Conservation (phyloP, 2,329 filamentous ascomycete genomes). For the Paecilomyces dactylethromorphus region DNA sequence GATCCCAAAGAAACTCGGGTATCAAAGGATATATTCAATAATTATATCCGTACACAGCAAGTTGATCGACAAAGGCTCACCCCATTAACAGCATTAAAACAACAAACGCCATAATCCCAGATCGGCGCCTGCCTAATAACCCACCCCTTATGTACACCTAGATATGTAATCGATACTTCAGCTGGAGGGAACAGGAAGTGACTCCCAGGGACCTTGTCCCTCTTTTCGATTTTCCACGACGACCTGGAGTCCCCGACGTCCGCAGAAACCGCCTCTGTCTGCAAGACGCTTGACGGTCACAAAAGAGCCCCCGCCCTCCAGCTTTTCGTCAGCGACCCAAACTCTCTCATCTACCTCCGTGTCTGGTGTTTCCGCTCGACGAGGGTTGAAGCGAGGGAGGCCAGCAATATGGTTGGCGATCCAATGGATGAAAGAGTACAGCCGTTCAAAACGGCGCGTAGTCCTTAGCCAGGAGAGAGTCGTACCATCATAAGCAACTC, state of each 20-base stretch:
- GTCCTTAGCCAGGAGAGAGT: conserved; percentile 55
- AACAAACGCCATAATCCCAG: neutral
- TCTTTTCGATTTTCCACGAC: conserved; percentile 36
- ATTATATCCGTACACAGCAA: neutral
- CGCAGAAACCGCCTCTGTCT: conserved; percentile 40
- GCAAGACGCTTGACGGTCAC: conserved; percentile 31
- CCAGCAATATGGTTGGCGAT: conserved; percentile 51
- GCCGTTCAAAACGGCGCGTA: conserved; percentile 58
- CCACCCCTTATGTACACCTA: neutral
- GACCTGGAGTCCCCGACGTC: conserved; percentile 35
- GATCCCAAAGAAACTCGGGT: neutral
- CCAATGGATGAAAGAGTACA: conserved; percentile 55
- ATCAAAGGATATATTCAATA: neutral
- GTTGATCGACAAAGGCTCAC: neutral
- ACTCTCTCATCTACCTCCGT: conserved; percentile 36
- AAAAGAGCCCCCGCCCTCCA: conserved; percentile 31
- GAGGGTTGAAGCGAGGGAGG: conserved; percentile 55
- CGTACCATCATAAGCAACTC: conserved; percentile 58
- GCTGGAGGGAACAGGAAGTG: conserved; percentile 30
- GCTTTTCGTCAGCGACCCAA: conserved; percentile 30
- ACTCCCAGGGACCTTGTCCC: conserved; percentile 41
- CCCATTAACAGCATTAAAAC: neutral
- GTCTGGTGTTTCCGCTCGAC: conserved; percentile 54
- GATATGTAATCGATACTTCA: conserved; percentile 1
- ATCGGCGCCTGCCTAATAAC: neutral